Base-by-base conservation (phyloP, 768 basidiomycete species). In the Sporobolomyces pararoseus region DNA sequence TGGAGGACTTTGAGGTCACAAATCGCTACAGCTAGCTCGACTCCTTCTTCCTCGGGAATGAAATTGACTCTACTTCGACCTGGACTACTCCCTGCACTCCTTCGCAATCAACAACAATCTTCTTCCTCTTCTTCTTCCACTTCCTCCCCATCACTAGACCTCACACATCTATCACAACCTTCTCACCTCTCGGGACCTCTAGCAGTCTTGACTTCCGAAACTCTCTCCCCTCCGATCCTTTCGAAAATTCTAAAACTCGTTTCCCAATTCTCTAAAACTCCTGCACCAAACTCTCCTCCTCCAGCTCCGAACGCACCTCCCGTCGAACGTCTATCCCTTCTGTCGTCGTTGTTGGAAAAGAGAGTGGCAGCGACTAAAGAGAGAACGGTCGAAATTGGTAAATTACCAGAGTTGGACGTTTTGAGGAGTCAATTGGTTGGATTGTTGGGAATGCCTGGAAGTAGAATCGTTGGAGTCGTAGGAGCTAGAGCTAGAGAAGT, bases 391-490 rank as follows among this genome's bases (percentile, higher is more conserved):
- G 83, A 85, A 19, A 85, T 92, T 7, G 85, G 87, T 37, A 85
- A 86, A 75, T 80, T 95, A 61, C 93, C 92, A 27, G 85, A 88
- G 51, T 79, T 95, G 76, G 88, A 89, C 46, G 87, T 85, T 3
- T 79, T 96, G 69, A 81, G 88, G 61, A 87, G 87, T 23, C 91
- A 95, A 79, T 83, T 97, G 65, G 88, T 94, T 19, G 93, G 92
- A 12, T 71, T 96, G 80, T 78, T 97, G 69, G 87, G 87, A 66
- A 83, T 86, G 19, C 90, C 90, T 51, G 87, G 85, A 16, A 82
- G 84, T 70, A 88, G 90, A 79, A 82, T 94, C 54, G 85, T 88
- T 5, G 86, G 85, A 54, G 83, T 89, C 50, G 78, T 91, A 66
- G 84, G 83, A 65, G 51, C 55, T 55, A 16, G 68, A 19, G 68